Percentiles rank a stretch among this genome's conserved stretches.
These are phyloP conservation scores for Mucor indicus DNA, from an alignment of 371 early-diverging fungal genomes.

Conservation along the genomic window DNA sequence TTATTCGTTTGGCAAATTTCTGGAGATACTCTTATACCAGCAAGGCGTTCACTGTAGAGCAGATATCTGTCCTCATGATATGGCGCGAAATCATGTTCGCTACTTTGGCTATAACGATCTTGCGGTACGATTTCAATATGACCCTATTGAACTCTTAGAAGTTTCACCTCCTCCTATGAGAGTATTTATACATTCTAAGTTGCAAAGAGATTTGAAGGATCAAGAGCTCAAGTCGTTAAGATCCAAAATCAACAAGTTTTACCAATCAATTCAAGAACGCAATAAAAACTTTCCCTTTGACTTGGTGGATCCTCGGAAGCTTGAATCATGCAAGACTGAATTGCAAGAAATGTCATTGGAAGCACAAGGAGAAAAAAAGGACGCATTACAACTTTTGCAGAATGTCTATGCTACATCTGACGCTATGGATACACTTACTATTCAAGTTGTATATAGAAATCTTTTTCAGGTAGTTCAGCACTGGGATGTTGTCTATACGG, in stretches of 20 bases:
- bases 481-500: slow-evolving; percentile 86
- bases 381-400: slow-evolving; percentile 78
- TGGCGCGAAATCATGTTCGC: slow-evolving; percentile 78
- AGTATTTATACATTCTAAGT: slow-evolving; percentile 61
- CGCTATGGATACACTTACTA: slow-evolving; percentile 75
- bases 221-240: slow-evolving; percentile 59
- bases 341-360: slow-evolving; percentile 62
- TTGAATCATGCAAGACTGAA: slow-evolving; percentile 63
- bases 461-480: slow-evolving; percentile 72
- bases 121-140: slow-evolving; percentile 77
- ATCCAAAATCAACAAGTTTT: slow-evolving; percentile 64
- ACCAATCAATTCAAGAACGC: slow-evolving; percentile 70
- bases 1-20: slow-evolving; percentile 95
- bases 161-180: slow-evolving; percentile 84
- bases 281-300: slow-evolving; percentile 67
- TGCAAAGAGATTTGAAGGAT: slow-evolving; percentile 58
- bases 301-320: slow-evolving; percentile 60
- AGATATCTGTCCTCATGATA: slow-evolving; percentile 81
- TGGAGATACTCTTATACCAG: slow-evolving; percentile 88
- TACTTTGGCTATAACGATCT: slow-evolving; percentile 79
- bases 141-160: slow-evolving; percentile 76
- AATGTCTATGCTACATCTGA: slow-evolving; percentile 75
- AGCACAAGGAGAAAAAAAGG: slow-evolving; percentile 76
- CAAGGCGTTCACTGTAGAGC: slow-evolving; percentile 66
- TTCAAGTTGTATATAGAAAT: slow-evolving; percentile 72